Percentiles rank a stretch among this genome's conserved stretches.
These are phyloP conservation scores for Pilasporangium apinafurcum DNA, from an alignment of 352 stramenopile genomes.

Conservation along the genomic window DNA sequence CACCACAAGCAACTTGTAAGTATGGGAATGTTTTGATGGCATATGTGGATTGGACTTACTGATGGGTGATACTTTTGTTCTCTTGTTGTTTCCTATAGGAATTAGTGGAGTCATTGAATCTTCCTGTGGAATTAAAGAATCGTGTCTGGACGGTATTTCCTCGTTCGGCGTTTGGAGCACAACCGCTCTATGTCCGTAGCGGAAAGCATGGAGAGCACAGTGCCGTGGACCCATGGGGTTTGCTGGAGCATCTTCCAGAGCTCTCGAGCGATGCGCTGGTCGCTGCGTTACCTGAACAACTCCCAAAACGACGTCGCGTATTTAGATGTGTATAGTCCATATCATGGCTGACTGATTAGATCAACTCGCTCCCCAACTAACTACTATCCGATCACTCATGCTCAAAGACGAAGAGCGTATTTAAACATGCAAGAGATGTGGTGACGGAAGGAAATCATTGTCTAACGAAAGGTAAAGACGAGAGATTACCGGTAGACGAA, in stretches of 20 bases:
- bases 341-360: no score
- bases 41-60: conserved; percentile 2
- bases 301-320: conserved; percentile 55
- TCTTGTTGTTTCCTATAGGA: conserved; percentile 31
- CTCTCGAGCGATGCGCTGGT: conserved; percentile 64
- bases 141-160: conserved; percentile 72
- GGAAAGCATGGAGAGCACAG: conserved; percentile 15
- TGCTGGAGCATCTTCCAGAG: conserved; percentile 64
- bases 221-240: conserved; percentile 66
- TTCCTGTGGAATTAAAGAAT: conserved; percentile 48
- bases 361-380: no score
- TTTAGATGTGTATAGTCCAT: conserved; percentile 73
- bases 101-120: conserved; percentile 53
- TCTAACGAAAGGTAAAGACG: no score
- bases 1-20: conserved; percentile 74
- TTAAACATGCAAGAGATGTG: no score
- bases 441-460: no score
- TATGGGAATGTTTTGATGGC: conserved; percentile 4
- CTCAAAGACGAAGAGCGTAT: no score
- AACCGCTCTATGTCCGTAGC: conserved; percentile 15
- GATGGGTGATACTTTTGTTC: conserved; percentile 1
- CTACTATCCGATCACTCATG: no score
- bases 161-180: conserved; percentile 26
- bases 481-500: no score
- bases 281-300: conserved; percentile 22